phyloP scores from a whole-genome alignment of 2,329 filamentous ascomycete genomes.

The Ophiosphaerella korrae region DNA sequence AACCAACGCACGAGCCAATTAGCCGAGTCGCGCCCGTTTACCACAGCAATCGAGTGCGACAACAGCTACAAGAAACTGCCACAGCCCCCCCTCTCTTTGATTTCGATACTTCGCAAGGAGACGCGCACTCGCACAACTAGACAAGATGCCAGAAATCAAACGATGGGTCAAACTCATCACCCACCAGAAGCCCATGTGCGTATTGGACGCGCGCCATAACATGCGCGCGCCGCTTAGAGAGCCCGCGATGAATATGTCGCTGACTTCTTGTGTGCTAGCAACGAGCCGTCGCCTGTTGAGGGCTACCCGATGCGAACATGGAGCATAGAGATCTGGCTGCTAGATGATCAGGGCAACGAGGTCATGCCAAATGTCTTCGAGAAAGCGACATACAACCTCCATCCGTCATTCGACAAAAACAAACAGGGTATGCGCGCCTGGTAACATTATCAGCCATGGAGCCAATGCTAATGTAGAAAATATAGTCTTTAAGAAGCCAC shows the following conservation, averaged over 20 bases:
- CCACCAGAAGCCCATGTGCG: conserved; percentile 86
- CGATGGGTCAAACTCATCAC: conserved; percentile 92
- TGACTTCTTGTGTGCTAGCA: conserved; percentile 53
- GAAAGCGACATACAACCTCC: conserved; percentile 89
- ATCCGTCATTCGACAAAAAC: conserved; percentile 89
- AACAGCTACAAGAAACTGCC: too few relatives aligned
- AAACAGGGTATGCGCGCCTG: conserved; percentile 68
- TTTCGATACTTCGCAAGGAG: conserved; percentile 1
- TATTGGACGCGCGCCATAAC: conserved; percentile 33
- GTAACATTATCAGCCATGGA: background rate
- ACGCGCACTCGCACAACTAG: conserved; percentile 1
- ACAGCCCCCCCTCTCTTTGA: background rate
- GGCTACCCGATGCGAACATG: conserved; percentile 93
- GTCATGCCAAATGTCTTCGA: conserved; percentile 84
- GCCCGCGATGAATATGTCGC: conserved; percentile 14
- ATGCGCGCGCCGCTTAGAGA: conserved; percentile 9
- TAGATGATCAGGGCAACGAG: conserved; percentile 86
- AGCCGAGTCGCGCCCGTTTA: too few relatives aligned
- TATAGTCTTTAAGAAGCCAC: conserved; percentile 72
- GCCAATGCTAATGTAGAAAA: background rate
- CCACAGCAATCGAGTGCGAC: too few relatives aligned
- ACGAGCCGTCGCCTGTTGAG: conserved; percentile 79
- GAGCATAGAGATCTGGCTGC: conserved; percentile 82
- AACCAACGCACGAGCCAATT: background rate
- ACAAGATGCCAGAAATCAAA: conserved; percentile 64